Evolutionary conservation across 2,329 filamentous ascomycete species (phyloP).

Genomic region (Talaromyces verruculosus): DNA sequence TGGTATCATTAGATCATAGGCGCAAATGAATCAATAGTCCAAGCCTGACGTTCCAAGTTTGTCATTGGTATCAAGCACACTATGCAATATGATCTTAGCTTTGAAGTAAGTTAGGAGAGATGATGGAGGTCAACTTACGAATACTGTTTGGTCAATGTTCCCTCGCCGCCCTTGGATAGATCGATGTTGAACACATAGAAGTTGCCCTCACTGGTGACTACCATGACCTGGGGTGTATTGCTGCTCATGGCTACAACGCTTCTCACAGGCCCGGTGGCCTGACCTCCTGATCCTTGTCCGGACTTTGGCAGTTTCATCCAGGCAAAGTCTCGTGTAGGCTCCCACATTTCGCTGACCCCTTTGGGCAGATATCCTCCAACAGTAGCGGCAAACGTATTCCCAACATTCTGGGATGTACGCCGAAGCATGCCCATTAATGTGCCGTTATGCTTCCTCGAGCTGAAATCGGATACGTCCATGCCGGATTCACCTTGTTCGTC

Average conservation of each 20-base stretch:
- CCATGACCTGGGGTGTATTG: constrained; percentile 93
- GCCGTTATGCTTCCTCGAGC: constrained; percentile 59
- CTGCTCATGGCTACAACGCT: constrained; percentile 98
- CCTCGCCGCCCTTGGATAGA: constrained; percentile 90
- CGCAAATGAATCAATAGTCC: constrained; percentile 16
- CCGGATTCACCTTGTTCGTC: constrained; percentile 34
- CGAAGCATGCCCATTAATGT: constrained; percentile 87
- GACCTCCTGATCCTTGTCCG: constrained; percentile 38
- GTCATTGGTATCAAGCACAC: constrained; percentile 48
- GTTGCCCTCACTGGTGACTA: constrained; percentile 90
- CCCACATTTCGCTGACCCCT: constrained; percentile 97
- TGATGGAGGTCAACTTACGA: constrained; percentile 64
- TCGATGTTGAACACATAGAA: constrained; percentile 97
- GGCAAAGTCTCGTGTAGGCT: constrained; percentile 90
- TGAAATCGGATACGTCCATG: constrained; percentile 35
- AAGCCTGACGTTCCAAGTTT: constrained; percentile 34
- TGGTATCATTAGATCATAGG: constrained; percentile 7
- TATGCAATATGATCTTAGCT: constrained; percentile 27
- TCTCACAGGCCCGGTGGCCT: constrained; percentile 60
- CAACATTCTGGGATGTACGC: constrained; percentile 92
- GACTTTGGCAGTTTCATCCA: constrained; percentile 86
- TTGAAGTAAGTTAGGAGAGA: neutral
- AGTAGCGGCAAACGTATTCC: constrained; percentile 81
- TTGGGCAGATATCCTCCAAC: constrained; percentile 90
- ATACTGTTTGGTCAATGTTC: constrained; percentile 84